Conservation (phyloP, 441 rosid genomes). For the Lepidium campestre region DNA sequence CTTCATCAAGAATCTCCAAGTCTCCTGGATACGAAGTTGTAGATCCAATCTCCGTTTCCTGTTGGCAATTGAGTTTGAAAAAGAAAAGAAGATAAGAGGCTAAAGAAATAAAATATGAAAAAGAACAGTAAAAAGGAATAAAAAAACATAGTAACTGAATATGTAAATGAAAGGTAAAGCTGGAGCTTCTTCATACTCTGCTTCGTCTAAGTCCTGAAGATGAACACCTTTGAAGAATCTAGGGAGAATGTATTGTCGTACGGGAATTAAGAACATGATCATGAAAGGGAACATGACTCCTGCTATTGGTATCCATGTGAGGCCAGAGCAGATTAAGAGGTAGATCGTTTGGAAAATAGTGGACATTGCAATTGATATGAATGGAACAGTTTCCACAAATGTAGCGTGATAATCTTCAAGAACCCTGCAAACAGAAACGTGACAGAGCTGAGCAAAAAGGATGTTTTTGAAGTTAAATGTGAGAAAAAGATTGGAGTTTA, state of each 20-base stretch:
- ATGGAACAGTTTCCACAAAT: slow-evolving; percentile 92
- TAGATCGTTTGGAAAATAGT: slow-evolving; percentile 71
- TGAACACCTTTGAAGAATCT: slow-evolving; percentile 84
- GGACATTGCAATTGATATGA: slow-evolving; percentile 67
- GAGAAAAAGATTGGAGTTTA: neutral
- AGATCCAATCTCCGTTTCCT: slow-evolving; percentile 70
- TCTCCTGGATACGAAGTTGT: slow-evolving; percentile 59
- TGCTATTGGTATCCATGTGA: slow-evolving; percentile 90
- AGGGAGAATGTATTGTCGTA: slow-evolving; percentile 78
- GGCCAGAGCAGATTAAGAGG: slow-evolving; percentile 76
- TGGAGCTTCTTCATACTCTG: slow-evolving; percentile 87
- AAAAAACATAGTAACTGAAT: neutral
- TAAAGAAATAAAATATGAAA: neutral
- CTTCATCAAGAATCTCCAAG: slow-evolving; percentile 77
- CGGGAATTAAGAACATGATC: slow-evolving; percentile 92
- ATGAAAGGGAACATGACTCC: slow-evolving; percentile 89
- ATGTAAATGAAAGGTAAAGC: slow-evolving; percentile 54
- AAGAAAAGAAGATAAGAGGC: neutral
- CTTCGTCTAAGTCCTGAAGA: slow-evolving; percentile 87
- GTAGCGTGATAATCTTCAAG: slow-evolving; percentile 86
- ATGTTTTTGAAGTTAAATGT: neutral
- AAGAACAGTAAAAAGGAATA: too few species aligned
- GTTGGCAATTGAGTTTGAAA: neutral
- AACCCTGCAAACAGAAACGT: slow-evolving; percentile 43
- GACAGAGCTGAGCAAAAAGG: neutral